Evolutionary conservation across 768 basidiomycete species (phyloP), one percentile per base, ranked within the genome.

Genomic region (Boletus reticuloceps): DNA sequence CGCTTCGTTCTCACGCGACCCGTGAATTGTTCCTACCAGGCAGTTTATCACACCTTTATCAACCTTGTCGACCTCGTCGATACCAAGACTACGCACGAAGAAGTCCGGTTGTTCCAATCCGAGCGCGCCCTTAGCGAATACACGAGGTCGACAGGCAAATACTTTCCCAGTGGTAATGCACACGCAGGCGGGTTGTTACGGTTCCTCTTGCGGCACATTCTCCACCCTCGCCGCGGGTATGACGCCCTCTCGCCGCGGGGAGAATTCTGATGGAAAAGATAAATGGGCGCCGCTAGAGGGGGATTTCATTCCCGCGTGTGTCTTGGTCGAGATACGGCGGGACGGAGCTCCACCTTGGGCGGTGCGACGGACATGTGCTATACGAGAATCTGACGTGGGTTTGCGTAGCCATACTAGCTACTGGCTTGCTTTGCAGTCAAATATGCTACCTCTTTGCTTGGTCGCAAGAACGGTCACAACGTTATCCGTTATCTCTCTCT

Each of bases 191-290:
- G 58, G 3, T n/a, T 50, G 14, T 16, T 60, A 31, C 45, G 40
- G 0, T 55, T 46, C 34, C 53, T 60, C 16, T 27, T 60, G 37
- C 53, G 58, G 1, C 58, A 52, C n/a, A 59, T 60, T 19, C 3
- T 39, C 7, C 6, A 17, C 12, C 58, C 59, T 34, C 49, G 27
- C 27, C 32, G 48, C 14, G 19, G 39, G 17, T 36, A 50, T n/a
- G 22, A 47, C 22, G 22, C 29, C 7, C 13, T 27, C 44, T 9
- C 42, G 42, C 6, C 41, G 34, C 17, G 43, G 46, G 38, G n/a
- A 8, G 8, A 29, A 29, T 29, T 29, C 29, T 29, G 29, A 29
- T 9, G 29, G 29, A 29, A 29, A 8, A 19, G 10, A 37, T 3
- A 20, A 12, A 22, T 6, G 10, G 38, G 47, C 59, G 44, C 11